Conservation (phyloP, 495 filamentous ascomycete species). For the Glarea lozoyensis region DNA sequence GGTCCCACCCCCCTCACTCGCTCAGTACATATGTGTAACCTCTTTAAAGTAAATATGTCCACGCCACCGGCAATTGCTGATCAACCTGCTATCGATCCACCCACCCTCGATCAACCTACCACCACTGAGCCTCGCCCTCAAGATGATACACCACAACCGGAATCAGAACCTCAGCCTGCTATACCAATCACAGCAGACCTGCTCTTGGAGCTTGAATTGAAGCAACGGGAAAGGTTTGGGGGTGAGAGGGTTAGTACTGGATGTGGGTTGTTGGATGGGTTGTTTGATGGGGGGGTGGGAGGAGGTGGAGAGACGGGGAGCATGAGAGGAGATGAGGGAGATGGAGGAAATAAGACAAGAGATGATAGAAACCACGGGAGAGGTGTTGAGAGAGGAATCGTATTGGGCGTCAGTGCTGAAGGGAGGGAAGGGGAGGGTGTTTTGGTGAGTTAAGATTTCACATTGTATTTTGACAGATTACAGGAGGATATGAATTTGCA, state of each 20-base stretch:
- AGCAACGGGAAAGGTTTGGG: slow-evolving; percentile 12
- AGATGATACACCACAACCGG: slow-evolving; percentile 2
- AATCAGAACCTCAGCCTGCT: slow-evolving; percentile 7
- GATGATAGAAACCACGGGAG: slow-evolving; percentile 8
- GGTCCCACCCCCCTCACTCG: too few relatives aligned
- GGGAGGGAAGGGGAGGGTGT: slow-evolving; percentile 27
- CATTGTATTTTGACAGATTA: too few relatives aligned
- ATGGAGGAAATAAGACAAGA: too few relatives aligned
- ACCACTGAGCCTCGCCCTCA: too few relatives aligned
- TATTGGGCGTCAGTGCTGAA: slow-evolving; percentile 41
- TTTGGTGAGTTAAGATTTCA: slow-evolving; percentile 30
- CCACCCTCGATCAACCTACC: too few relatives aligned
- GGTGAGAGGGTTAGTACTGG: slow-evolving; percentile 22
- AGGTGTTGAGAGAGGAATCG: slow-evolving; percentile 36
- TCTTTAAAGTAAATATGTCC: too few relatives aligned
- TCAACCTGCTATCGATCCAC: too few relatives aligned
- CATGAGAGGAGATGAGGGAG: too few relatives aligned
- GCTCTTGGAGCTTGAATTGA: slow-evolving; percentile 13
- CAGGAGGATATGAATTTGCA: too few relatives aligned
- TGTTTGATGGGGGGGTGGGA: slow-evolving; percentile 21
- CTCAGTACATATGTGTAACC: too few relatives aligned
- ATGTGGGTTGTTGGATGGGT: slow-evolving; percentile 35
- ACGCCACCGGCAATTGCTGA: too few relatives aligned
- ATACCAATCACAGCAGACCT: slow-evolving; percentile 13
- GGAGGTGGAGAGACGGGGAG: slow-evolving; percentile 34